Evolutionary conservation across 2,329 filamentous ascomycete genomes (phyloP), one percentile per base, ranked within the genome.

Genomic region (Magnaporthiopsis poae): DNA sequence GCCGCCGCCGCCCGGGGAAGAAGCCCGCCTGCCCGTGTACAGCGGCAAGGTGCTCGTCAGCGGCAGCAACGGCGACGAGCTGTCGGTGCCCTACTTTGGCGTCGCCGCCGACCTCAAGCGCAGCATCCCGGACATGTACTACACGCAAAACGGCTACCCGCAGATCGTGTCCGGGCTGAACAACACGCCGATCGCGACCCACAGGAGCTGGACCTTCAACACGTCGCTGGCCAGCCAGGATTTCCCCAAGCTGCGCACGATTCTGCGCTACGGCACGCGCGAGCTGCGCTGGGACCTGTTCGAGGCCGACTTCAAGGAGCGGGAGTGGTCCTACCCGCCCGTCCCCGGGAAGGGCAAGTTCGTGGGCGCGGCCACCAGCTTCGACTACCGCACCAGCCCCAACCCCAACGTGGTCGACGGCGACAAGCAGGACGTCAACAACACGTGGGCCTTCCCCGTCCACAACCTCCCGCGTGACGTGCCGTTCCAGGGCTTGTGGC

Each of bases 1-100:
- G 13, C 72, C 31, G 31, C 4, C 31, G 31, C 31, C 31, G 72
- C 12, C 31, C 31, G 67, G 67, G 1, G 72, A 75, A 64, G 62
- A 71, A 1, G 67, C 69, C 2, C 70, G 68, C 18, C 68, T 78
- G 35, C 75, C 75, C 1, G 66, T 77, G 18, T 78, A 77, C 66
- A 74, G 74, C 63, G 76, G 76, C 62, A 74, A 73, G 67, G 71
- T 77, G 31, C 68, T 74, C 21, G 69, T 77, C 62, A 70, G 71
- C 12, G 72, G 71, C 31, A 73, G 71, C 67, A 73, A 73, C 62
- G 74, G 74, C 36, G 75, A 77, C 65, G 68, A 71, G 29, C 69
- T 77, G 29, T 73, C 71, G 11, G 71, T 77, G 7, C 74, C 74
- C 2, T 77, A 77, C 68, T 62, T 75, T 52, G 75, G 71, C 5